Evolutionary conservation across 768 basidiomycete species (phyloP), one percentile per base, ranked within the genome.

Genomic region (Tulasnella sp.): DNA sequence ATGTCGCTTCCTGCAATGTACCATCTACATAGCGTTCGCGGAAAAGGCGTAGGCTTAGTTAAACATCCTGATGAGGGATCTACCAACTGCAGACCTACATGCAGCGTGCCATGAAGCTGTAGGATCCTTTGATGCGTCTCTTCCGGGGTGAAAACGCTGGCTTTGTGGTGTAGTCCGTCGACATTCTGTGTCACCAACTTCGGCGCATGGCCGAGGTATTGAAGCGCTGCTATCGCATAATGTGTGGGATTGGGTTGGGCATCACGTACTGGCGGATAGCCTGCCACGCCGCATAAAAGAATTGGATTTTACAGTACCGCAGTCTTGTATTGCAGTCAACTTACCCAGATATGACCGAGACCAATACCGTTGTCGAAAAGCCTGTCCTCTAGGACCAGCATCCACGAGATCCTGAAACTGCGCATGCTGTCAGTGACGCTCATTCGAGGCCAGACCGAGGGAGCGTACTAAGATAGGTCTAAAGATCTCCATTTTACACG

Each of bases 91-190:
- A 9, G 2, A 48, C 75, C 54, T 63, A 90, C 89, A 70, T 89
- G 87, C 10, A 97, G 70, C 17, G 85, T 89, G 19, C 92, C 92
- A 68, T 97, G 92, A 7, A 97, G 78, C 68, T 94, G 90, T 22
- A 96, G 73, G 45, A 92, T 82, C 24, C 71, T 68, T 63, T 69
- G 53, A 63, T 71, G 50, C 69, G 72, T 67, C 21, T 64, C 67
- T n/a, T 66, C 67, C 53, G 68, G 71, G 45, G 64, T 25, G 67
- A 72, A 70, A 34, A 70, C 59, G 19, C 87, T 70, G 7, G 90
- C 87, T 71, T 88, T 90, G 53, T 83, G 83, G 66, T 97, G 93
- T 4, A 98, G 79, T 1, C 92, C 92, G 66, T 98, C 94, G n/a
- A 98, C 93, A 68, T 77, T 70, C 70, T 85, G 86, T 0, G 94